These are phyloP conservation scores for Lentinula sp. DNA, from an alignment of 768 basidiomycete species.

Conservation along the genomic window DNA sequence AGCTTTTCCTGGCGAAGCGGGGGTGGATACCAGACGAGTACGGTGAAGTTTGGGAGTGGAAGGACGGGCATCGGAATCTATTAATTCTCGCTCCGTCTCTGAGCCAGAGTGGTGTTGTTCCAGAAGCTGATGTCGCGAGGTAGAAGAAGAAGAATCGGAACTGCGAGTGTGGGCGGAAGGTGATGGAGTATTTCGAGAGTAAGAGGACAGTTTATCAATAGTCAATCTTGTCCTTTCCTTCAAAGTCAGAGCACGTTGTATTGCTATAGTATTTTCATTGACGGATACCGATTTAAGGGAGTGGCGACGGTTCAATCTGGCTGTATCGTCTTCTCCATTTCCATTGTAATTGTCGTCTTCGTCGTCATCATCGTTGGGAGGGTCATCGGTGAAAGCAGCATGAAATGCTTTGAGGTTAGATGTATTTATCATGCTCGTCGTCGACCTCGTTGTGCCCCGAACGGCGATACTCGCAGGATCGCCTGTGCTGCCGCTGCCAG, in stretches of 20 bases:
- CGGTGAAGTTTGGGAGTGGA: constrained; percentile 13
- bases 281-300: constrained; percentile 20
- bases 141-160: constrained; percentile 23
- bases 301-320: constrained; percentile 29
- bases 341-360: constrained; percentile 40
- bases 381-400: constrained; percentile 16
- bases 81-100: constrained; percentile 73
- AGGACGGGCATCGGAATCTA: constrained; percentile 21
- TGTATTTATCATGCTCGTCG: constrained; percentile 34
- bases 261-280: constrained; percentile 50
- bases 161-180: constrained; percentile 36
- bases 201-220: constrained; percentile 61
- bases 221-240: constrained; percentile 70
- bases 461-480: constrained; percentile 42
- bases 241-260: constrained; percentile 66
- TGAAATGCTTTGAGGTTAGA: constrained; percentile 27
- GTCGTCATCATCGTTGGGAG: constrained; percentile 41
- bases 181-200: constrained; percentile 53
- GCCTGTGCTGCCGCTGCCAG: constrained; percentile 72
- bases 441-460: constrained; percentile 17
- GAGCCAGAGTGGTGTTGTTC: constrained; percentile 54
- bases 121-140: constrained; percentile 24
- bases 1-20: constrained; percentile 8
- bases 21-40: constrained; percentile 10
- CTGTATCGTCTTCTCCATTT: constrained; percentile 33